These are phyloP conservation scores for Aspergillus affinis DNA, from an alignment of 495 filamentous ascomycete genomes.

Conservation along the genomic window DNA sequence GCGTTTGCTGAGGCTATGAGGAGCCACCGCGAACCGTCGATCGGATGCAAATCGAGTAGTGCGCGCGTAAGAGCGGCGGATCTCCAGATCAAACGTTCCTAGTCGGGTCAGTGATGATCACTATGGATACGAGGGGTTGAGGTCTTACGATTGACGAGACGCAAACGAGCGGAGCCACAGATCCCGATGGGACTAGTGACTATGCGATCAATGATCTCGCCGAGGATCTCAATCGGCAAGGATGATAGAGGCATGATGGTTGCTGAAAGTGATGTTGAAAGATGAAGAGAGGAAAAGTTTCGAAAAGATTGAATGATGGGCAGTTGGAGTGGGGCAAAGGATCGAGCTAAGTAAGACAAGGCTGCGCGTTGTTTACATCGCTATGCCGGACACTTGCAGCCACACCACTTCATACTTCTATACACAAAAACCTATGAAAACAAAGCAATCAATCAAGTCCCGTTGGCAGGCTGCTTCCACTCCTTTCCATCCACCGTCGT, in stretches of 20 bases:
- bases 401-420: no score
- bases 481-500: constrained; percentile 22
- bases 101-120: neutral
- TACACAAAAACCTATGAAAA: neutral
- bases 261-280: neutral
- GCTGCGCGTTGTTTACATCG: neutral
- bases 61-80: neutral
- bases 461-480: constrained; percentile 25
- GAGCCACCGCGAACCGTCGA: neutral
- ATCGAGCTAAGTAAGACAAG: neutral
- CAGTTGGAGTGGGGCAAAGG: neutral
- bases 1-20: neutral
- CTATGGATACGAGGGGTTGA: neutral
- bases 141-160: neutral
- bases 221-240: neutral
- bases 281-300: neutral
- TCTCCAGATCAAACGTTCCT: neutral
- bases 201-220: neutral
- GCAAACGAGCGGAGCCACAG: neutral
- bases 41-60: neutral
- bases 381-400: no score
- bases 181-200: neutral
- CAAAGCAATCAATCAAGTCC: constrained; percentile 8
- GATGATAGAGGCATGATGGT: neutral
- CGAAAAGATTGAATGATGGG: neutral